A percentile compares a stretch with the other conserved stretches of the same genome.
phyloP scores from a whole-genome alignment of 2,329 filamentous ascomycete species.

The Fusarium agapanthi region DNA sequence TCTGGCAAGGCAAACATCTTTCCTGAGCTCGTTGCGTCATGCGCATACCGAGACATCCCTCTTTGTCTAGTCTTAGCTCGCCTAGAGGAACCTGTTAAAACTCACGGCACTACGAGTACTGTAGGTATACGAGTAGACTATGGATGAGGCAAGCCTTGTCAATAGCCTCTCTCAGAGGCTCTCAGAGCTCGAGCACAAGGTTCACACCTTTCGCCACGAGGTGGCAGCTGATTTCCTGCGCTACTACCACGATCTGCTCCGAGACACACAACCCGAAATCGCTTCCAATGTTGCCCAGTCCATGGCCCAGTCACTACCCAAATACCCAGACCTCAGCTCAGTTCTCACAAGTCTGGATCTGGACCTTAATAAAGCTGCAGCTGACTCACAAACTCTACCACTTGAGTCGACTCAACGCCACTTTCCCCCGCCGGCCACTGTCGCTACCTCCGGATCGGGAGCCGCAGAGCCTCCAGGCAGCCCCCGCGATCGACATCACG shows the following conservation, averaged over 20 bases:
- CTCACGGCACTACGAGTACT: constrained; percentile 22
- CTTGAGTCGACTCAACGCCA: constrained; percentile 46
- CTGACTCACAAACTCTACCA: constrained; percentile 49
- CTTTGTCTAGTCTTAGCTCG: constrained; percentile 44
- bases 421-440: constrained; percentile 42
- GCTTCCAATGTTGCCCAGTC: constrained; percentile 56
- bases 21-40: constrained; percentile 46
- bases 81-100: constrained; percentile 45
- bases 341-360: constrained; percentile 48
- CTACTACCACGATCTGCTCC: constrained; percentile 61
- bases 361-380: constrained; percentile 40
- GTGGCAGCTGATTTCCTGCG: constrained; percentile 66
- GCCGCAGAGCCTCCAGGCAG: constrained; percentile 49
- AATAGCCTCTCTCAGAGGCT: constrained; percentile 63
- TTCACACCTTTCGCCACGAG: constrained; percentile 64
- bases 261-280: constrained; percentile 56
- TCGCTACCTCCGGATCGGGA: constrained; percentile 42
- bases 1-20: constrained; percentile 21
- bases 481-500: constrained; percentile 64
- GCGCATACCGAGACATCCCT: constrained; percentile 47
- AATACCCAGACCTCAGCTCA: constrained; percentile 57
- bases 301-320: constrained; percentile 55
- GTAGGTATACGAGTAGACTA: constrained; percentile 26
- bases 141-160: constrained; percentile 57
- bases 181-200: constrained; percentile 64